Percentiles rank a stretch among this genome's conserved stretches.
These are phyloP conservation scores for Acanthamoeba triangularis DNA, from an alignment of 208 protist species.

Conservation along the genomic window DNA sequence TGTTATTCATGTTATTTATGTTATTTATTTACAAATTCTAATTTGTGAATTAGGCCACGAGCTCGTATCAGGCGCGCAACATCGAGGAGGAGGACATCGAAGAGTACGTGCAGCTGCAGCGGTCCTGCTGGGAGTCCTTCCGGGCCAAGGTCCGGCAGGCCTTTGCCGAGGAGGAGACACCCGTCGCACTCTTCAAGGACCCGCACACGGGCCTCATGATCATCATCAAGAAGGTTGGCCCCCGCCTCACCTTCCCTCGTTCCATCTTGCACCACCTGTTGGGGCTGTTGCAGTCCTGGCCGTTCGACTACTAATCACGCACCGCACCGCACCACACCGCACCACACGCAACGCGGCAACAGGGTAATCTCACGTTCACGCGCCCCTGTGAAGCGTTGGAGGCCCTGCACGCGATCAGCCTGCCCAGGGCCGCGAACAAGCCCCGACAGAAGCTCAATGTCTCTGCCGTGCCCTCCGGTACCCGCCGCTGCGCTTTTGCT, in stretches of 20 bases:
- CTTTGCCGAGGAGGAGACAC: constrained; percentile 36
- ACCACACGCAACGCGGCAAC: not conserved
- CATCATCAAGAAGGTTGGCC: constrained; percentile 49
- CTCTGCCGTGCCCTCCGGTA: not conserved
- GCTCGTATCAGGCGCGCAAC: not conserved
- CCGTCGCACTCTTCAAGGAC: constrained; percentile 51
- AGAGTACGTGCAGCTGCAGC: constrained; percentile 48
- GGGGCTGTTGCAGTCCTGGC: no score
- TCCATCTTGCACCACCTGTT: not conserved
- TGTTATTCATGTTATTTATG: not conserved
- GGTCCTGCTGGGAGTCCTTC: constrained; percentile 34
- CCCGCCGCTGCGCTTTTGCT: not conserved
- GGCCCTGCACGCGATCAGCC: constrained; percentile 52
- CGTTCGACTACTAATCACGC: no score
- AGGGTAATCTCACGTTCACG: constrained; percentile 44
- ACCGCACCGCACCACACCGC: not conserved
- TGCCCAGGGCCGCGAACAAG: constrained; percentile 19
- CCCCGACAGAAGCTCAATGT: constrained; percentile 9
- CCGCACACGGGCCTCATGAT: not conserved
- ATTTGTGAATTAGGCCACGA: not conserved
- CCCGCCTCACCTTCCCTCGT: not conserved
- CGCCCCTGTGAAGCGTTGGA: constrained; percentile 68
- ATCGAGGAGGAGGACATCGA: constrained; percentile 45
- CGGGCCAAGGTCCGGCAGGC: constrained; percentile 5
- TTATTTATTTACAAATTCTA: not conserved